These are phyloP conservation scores for Musa troglodytarum DNA, from an alignment of 176 grass and related monocot genomes.

Conservation along the genomic window DNA sequence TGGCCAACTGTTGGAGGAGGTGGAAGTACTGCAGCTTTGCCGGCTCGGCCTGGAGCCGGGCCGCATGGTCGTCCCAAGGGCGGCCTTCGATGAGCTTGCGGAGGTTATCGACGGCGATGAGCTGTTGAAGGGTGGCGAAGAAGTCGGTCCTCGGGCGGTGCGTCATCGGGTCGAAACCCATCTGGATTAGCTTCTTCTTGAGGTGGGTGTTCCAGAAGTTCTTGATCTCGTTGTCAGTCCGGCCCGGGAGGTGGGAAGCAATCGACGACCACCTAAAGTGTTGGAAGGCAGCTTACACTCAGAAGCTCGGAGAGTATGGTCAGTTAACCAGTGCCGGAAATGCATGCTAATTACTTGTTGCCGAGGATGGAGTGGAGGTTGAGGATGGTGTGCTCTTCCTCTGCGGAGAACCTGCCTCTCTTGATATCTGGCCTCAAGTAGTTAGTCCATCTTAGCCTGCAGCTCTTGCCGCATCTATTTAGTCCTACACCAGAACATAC, in stretches of 20 bases:
- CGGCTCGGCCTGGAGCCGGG: conserved; percentile 43
- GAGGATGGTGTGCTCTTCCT: conserved; percentile 88
- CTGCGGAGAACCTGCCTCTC: conserved; percentile 78
- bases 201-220: conserved; percentile 99
- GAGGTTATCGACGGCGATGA: conserved; percentile 71
- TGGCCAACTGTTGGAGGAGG: conserved; percentile 41
- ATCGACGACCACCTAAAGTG: conserved; percentile 84
- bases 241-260: conserved; percentile 52
- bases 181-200: conserved; percentile 97
- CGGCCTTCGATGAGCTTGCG: conserved; percentile 58
- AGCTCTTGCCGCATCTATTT: conserved; percentile 97
- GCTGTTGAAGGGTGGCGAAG: conserved; percentile 73
- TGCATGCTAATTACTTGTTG: conserved; percentile 57
- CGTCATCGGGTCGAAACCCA: conserved; percentile 97
- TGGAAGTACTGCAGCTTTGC: conserved; percentile 58
- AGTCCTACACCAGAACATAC: conserved; percentile 37
- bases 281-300: neutral
- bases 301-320: neutral
- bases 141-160: conserved; percentile 82
- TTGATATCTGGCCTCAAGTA: conserved; percentile 93
- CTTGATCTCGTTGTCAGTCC: conserved; percentile 98
- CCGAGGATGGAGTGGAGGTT: conserved; percentile 72
- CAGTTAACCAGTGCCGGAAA: neutral
- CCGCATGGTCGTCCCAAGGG: conserved; percentile 50
- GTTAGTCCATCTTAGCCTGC: conserved; percentile 97